phyloP scores from a whole-genome alignment of 768 basidiomycete species.

The Tricholoma flavovirens region DNA sequence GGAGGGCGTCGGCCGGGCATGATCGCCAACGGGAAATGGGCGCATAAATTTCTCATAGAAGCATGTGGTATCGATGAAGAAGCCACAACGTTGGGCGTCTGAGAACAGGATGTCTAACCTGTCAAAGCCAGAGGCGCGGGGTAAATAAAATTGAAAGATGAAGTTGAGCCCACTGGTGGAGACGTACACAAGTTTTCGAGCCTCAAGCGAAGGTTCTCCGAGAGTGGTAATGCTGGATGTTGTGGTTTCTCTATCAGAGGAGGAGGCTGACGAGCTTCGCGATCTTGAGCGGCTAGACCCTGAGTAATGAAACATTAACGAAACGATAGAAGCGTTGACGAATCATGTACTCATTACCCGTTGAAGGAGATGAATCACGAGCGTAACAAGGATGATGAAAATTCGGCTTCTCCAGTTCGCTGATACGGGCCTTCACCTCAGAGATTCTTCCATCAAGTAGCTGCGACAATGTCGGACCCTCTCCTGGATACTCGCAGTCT shows the following conservation, averaged over 20 bases:
- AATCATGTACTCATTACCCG: not conserved
- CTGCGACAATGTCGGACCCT: conserved; percentile 38
- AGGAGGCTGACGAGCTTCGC: not conserved
- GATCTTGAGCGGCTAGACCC: not conserved
- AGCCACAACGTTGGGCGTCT: conserved; percentile 41
- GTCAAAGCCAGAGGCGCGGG: too few species aligned
- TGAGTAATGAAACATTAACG: not conserved
- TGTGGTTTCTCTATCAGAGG: not conserved
- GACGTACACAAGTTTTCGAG: not conserved
- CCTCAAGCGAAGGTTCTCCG: not conserved
- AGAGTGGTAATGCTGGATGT: not conserved
- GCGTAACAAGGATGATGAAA: conserved; percentile 14
- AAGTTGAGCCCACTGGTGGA: not conserved
- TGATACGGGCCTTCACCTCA: conserved; percentile 37
- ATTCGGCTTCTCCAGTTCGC: conserved; percentile 31
- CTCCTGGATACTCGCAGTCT: conserved; percentile 53
- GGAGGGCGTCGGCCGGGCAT: conserved; percentile 29
- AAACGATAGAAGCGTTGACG: too few species aligned
- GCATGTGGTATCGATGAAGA: conserved; percentile 44
- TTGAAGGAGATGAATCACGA: conserved; percentile 1
- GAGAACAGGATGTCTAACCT: conserved; percentile 31
- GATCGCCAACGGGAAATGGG: conserved; percentile 23
- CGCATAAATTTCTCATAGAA: conserved; percentile 34
- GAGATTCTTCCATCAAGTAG: conserved; percentile 42
- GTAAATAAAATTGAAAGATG: too few species aligned